Conservation (phyloP, 768 basidiomycete species). For the Tubosaeta sp. region DNA sequence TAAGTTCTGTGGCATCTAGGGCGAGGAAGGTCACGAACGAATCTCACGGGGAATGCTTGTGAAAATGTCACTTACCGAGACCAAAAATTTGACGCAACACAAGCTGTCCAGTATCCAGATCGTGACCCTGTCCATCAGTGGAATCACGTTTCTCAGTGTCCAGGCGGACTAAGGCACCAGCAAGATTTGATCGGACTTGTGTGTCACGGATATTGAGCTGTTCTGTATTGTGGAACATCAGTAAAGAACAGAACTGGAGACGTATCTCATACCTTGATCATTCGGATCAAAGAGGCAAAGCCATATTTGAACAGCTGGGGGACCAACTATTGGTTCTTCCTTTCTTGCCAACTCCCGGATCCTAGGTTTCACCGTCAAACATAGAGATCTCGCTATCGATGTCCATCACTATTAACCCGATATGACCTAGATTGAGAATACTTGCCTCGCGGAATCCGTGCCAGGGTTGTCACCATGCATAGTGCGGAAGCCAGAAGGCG, state of each 20-base stretch:
- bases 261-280: slow-evolving; percentile 1
- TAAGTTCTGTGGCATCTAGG: slow-evolving; percentile 6
- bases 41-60: not conserved
- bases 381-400: not conserved
- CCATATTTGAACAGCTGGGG: slow-evolving; percentile 15
- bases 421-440: not conserved
- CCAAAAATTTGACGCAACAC: slow-evolving; percentile 12
- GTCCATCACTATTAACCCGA: not conserved
- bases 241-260: not conserved
- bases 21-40: not conserved
- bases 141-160: not conserved
- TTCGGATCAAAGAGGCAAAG: slow-evolving; percentile 4
- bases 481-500: slow-evolving; percentile 10
- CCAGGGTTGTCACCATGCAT: slow-evolving; percentile 13
- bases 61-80: slow-evolving; percentile 3
- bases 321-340: slow-evolving; percentile 6
- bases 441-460: slow-evolving; percentile 12
- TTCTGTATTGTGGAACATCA: not conserved
- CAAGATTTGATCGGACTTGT: slow-evolving; percentile 13
- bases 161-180: slow-evolving; percentile 7
- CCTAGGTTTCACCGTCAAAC: slow-evolving; percentile 4
- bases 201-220: slow-evolving; percentile 3
- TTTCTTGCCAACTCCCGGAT: slow-evolving; percentile 12
- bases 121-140: not conserved
- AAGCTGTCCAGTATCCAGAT: not conserved